phyloP scores from a whole-genome alignment of 2,329 filamentous ascomycete species.

The Exutisphaerella laricina region DNA sequence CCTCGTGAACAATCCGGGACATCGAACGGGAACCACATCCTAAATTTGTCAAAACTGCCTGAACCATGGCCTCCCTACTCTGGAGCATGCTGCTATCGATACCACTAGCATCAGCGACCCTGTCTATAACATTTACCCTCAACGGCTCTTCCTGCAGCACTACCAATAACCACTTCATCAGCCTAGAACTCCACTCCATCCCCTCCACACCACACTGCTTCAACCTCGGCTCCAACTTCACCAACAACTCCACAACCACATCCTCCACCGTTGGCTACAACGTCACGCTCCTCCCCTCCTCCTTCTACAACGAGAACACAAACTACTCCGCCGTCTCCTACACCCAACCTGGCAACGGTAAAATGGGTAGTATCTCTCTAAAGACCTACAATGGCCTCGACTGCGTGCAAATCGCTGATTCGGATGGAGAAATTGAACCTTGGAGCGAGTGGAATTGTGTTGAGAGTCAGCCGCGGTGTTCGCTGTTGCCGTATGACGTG shows the following conservation, averaged over 20 bases:
- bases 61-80: neutral
- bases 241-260: neutral
- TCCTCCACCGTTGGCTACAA: neutral
- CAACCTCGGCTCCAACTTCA: constrained; percentile 1
- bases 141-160: neutral
- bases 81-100: neutral
- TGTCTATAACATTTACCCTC: neutral
- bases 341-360: neutral
- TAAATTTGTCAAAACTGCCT: no score
- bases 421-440: neutral
- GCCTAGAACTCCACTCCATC: neutral
- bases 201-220: neutral
- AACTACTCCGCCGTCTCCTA: constrained; percentile 1
- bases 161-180: neutral
- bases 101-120: neutral
- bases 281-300: neutral
- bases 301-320: neutral
- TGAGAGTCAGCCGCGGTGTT: neutral
- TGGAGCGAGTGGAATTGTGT: constrained; percentile 1
- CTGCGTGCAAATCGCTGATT: neutral
- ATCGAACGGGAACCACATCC: no score
- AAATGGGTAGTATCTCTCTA: neutral
- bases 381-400: constrained; percentile 1
- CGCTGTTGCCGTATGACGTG: neutral
- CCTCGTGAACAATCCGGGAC: no score